A percentile compares a stretch with the other conserved stretches of the same genome.
phyloP scores from a whole-genome alignment of 1,139 yeast genomes.

The Candida tunisiensis region DNA sequence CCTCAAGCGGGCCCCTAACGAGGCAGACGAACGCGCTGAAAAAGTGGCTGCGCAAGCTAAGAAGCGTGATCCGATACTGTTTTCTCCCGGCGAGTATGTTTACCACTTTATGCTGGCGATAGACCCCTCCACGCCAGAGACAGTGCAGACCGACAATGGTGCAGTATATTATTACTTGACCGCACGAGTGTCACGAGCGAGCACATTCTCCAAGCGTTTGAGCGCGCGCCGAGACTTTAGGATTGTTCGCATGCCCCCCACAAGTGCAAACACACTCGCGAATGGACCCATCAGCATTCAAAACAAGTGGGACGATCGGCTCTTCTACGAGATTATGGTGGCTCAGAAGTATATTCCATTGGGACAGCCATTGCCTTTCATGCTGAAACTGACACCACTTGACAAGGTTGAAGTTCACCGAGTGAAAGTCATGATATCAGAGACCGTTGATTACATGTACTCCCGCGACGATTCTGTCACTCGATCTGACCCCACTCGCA shows the following conservation, averaged over 20 bases:
- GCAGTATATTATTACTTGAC: conserved; percentile 13
- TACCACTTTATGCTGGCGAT: conserved; percentile 57
- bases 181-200: conserved; percentile 17
- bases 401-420: conserved; percentile 55
- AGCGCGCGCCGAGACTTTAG: conserved; percentile 16
- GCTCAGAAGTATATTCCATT: conserved; percentile 62
- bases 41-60: too few species aligned
- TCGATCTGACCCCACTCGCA: conserved; percentile 13
- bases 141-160: conserved; percentile 36
- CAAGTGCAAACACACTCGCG: conserved; percentile 45
- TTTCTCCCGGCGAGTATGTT: conserved; percentile 64
- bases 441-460: conserved; percentile 48
- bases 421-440: conserved; percentile 54
- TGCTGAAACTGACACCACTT: conserved; percentile 58
- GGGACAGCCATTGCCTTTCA: conserved; percentile 43
- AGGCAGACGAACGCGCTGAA: conserved; percentile 7
- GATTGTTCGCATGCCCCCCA: conserved; percentile 66
- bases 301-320: conserved; percentile 64
- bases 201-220: conserved; percentile 16
- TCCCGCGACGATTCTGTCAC: conserved; percentile 13
- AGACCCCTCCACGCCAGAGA: conserved; percentile 58
- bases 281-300: conserved; percentile 75
- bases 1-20: conserved; percentile 8
- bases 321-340: conserved; percentile 62
- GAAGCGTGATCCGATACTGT: conserved; percentile 18